Percentiles rank a stretch among this genome's conserved stretches.
Conservation (phyloP, 2,329 filamentous ascomycete genomes). For the Chrysoporthe puriensis region DNA sequence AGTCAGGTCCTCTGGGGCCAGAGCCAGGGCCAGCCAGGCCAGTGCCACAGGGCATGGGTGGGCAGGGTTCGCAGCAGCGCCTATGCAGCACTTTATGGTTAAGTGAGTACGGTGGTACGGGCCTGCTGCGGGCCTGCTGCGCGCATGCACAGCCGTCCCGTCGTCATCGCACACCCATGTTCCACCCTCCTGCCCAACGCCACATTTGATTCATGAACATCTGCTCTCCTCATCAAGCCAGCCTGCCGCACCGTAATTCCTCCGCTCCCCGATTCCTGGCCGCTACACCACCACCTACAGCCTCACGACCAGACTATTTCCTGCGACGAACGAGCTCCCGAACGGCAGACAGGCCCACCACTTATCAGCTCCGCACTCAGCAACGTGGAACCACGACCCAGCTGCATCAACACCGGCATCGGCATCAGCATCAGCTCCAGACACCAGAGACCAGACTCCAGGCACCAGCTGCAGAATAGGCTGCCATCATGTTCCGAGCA, state of each 20-base stretch:
- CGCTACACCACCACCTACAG: neutral
- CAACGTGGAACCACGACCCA: neutral
- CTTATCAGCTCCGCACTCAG: neutral
- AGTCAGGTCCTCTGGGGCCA: neutral
- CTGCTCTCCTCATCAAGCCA: neutral
- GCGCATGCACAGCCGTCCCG: slow-evolving; percentile 8
- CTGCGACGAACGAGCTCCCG: neutral
- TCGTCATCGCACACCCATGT: slow-evolving; percentile 8
- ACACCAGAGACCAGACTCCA: neutral
- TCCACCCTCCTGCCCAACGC: neutral
- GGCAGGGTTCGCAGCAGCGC: slow-evolving; percentile 4
- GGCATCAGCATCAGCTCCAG: slow-evolving; percentile 4
- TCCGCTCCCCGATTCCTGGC: neutral
- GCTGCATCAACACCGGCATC: neutral
- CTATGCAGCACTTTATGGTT: neutral
- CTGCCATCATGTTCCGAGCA: slow-evolving; percentile 60
- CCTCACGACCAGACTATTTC: neutral
- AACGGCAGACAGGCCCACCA: neutral
- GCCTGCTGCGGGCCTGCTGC: neutral
- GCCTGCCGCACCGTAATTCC: slow-evolving; percentile 7
- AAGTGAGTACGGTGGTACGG: too few relatives aligned
- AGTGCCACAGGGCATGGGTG: neutral
- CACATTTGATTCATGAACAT: slow-evolving; percentile 3
- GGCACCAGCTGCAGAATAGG: slow-evolving; percentile 30
- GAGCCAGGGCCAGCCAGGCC: neutral